Evolutionary conservation across 345 rosid species (phyloP), one percentile per base, ranked within the genome.

Genomic region (Fremontodendron californicum): DNA sequence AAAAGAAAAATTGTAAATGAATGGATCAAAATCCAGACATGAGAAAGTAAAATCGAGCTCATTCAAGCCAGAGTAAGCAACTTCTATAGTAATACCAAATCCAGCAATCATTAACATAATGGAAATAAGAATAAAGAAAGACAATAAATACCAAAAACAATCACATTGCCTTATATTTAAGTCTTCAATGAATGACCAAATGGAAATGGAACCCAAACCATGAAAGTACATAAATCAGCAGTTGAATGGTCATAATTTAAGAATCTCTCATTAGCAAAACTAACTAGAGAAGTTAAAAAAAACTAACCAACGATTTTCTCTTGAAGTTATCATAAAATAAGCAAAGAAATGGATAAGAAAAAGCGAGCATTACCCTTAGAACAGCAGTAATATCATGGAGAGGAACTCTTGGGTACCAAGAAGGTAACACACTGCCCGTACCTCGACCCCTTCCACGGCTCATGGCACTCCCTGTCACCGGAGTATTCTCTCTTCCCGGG

Each of bases 391-490:
- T 83, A 63, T 96, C 96, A 1, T 88, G 89, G 2, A 93, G 90
- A 68, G 98, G 97, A 4, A 88, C 87, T 77, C 99, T 87, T 0
- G 97, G 98, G 79, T 96, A 91, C 97, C 93, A 89, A 77, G 89
- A 78, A 81, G 99, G 99, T 52, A 96, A 84, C 64, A 49, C 40
- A 46, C 87, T 81, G 52, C 66, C 72, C 10, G 85, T 73, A 42
- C 39, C 75, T 48, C 85, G 85, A 18, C 82, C 85, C 49, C 87
- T 78, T 54, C 85, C 83, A 35, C 84, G 78, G 11, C 88, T 74
- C 64, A 23, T 40, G 60, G 71, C 77, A 27, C 72, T 72, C 49
- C 79, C 82, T 27, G 16, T 9, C 5, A 63, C 6, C 33, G 83
- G 76, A 49, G 66, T 52, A 65, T 87, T 91, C 84, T 88, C 93